Evolutionary conservation across 2,329 filamentous ascomycete genomes (phyloP), one percentile per base, ranked within the genome.

Genomic region (Cladophialophora chaetospira): DNA sequence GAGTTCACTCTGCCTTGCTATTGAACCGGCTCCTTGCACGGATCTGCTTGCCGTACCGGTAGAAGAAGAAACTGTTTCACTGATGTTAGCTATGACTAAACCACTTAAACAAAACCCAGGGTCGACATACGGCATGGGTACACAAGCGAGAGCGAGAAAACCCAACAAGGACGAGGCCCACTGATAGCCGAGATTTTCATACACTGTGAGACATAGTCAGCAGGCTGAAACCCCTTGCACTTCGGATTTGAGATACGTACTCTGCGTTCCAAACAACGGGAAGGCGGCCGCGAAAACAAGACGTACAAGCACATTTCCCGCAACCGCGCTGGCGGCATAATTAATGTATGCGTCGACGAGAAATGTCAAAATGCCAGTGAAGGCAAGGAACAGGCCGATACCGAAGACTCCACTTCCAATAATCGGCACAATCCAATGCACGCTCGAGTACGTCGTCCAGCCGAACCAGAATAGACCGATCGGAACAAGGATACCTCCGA

Each of bases 241-340:
- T 13, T 11, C 17, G 45, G n/a, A 36, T 19, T 3, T 35, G n/a
- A 35, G 33, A 35, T 15, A 50, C 76, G 29, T 36, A 58, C 55
- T 74, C 61, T 78, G 87, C 25, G 83, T 80, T 13, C 87, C 87
- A 69, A 92, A 91, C 2, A 91, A 75, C 11, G 88, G 88, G 26
- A 91, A 91, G 2, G 83, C 82, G 51, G 89, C 90, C 57, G 87
- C 91, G 75, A 94, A 93, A 19, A 80, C 77, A 61, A 86, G 90
- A 48, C 91, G 82, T 56, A 88, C 82, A 69, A 94, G 89, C 44
- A 86, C 87, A 67, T 95, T 93, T 43, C 90, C 90, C 8, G 91
- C 90, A 71, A 96, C 79, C 3, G 91, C 90, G 52, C 73, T 77
- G 15, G 75, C 75, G 9, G 75, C 74, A 65, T 73, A 75, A 4